Conservation (phyloP, 1,284 basidiomycete genomes). For the Mycosarcoma mackinlayi region DNA sequence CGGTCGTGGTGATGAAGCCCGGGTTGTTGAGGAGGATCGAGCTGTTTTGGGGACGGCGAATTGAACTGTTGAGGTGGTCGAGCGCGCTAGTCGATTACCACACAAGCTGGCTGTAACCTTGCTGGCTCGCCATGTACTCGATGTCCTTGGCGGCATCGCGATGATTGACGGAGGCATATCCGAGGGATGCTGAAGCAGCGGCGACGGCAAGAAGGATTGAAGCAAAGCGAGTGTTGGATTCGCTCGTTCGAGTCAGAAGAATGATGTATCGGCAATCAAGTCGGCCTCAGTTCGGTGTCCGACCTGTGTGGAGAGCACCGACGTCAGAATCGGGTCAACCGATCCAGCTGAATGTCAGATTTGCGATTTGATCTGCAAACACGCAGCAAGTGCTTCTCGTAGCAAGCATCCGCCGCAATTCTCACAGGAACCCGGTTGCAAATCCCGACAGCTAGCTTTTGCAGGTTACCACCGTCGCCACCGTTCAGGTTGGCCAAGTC, state of each 20-base stretch:
- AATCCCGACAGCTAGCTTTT: too few species aligned
- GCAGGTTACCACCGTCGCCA: too few species aligned
- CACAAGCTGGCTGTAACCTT: too few species aligned
- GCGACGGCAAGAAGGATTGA: too few species aligned
- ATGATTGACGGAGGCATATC: not conserved
- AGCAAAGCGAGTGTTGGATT: too few species aligned
- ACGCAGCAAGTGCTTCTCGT: too few species aligned
- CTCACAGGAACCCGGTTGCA: not conserved
- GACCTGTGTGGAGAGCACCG: too few species aligned
- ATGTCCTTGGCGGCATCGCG: too few species aligned
- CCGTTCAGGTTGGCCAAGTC: too few species aligned
- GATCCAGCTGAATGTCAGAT: not conserved
- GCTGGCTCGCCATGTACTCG: too few species aligned
- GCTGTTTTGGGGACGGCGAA: not conserved
- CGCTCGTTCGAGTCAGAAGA: slow-evolving; percentile 1
- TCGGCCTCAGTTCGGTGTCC: slow-evolving; percentile 4
- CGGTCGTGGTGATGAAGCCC: slow-evolving; percentile 5
- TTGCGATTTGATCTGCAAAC: not conserved
- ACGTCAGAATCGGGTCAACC: not conserved
- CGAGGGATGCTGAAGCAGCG: not conserved
- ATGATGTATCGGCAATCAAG: slow-evolving; percentile 21
- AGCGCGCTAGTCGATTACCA: too few species aligned
- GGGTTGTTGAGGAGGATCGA: slow-evolving; percentile 3
- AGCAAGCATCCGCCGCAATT: too few species aligned
- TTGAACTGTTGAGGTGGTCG: not conserved